Evolutionary conservation across 495 filamentous ascomycete genomes (phyloP), one percentile per base, ranked within the genome.

Genomic region (Neurospora sp.): DNA sequence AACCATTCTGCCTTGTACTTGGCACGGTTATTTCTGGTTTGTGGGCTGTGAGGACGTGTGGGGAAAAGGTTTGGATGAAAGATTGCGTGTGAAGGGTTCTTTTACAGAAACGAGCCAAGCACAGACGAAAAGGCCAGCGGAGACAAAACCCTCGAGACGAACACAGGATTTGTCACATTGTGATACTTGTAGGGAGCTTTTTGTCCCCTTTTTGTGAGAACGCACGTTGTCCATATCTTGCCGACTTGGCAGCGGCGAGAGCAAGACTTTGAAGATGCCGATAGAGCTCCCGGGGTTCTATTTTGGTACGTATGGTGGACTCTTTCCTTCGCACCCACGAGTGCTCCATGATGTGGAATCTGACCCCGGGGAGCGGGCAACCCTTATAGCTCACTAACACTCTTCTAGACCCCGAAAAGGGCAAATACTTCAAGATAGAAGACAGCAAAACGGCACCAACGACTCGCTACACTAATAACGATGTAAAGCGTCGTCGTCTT

Each of bases 401-500:
- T 35, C 14, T 61, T 0, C 10, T 68, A 86, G 86, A 88, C 70
- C 20, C 73, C 4, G 78, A 75, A 17, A 86, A 82, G 73, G 71
- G 76, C 31, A 84, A 83, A 20, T 87, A 87, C 76, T 88, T 87
- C 77, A 83, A 82, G 70, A 78, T 87, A 53, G 81, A 85, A 75
- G 72, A 39, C 41, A 41, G 31, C 71, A 71, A 59, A n/a, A 82
- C 80, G 0, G 80, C 82, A 8, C 81, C 84, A 0, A 82, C 82
- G 2, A 74, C 77, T 6, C 84, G 83, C 80, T 78, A 82, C 37
- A 74, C 76, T 0, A 39, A 65, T n/a, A 82, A 61, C 53, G 53
- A 74, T 41, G 82, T 84, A 17, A 84, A 83, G 79, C 78, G 78
- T 48, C 78, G 82, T 38, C 78, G 82, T 38, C 77, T 78, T 61